Conservation (phyloP, 345 rosid species). For the Diplotaxis tenuifolia region DNA sequence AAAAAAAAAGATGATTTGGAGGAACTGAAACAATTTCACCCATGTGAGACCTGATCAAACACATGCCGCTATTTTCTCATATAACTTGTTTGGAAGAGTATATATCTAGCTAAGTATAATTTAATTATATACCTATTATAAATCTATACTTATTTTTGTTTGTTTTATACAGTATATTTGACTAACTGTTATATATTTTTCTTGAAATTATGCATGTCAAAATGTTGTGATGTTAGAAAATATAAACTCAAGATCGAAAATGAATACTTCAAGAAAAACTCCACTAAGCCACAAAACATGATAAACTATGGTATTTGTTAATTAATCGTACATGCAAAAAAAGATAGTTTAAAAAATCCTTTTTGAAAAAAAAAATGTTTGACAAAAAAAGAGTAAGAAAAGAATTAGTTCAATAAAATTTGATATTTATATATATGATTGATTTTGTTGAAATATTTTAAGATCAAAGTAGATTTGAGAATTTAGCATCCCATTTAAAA, state of each 20-base stretch:
- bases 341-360: too few species aligned
- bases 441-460: not conserved
- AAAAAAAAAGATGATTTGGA: not conserved
- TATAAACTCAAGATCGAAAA: not conserved
- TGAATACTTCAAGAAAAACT: not conserved
- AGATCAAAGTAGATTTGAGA: not conserved
- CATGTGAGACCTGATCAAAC: not conserved
- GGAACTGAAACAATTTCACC: not conserved
- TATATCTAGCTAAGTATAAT: not conserved
- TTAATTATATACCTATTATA: not conserved
- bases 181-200: not conserved
- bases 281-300: not conserved
- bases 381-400: too few species aligned
- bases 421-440: not conserved
- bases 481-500: conserved; percentile 10
- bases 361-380: too few species aligned
- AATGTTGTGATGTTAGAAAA: not conserved
- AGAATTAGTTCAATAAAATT: not conserved
- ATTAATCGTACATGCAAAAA: not conserved
- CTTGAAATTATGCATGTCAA: not conserved
- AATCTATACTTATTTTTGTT: not conserved
- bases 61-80: conserved; percentile 2
- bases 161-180: not conserved
- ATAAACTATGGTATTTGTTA: not conserved
- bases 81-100: not conserved